Percentiles rank a stretch among this genome's conserved stretches.
Conservation (phyloP, 495 filamentous ascomycete genomes). For the Cryomyces minteri region DNA sequence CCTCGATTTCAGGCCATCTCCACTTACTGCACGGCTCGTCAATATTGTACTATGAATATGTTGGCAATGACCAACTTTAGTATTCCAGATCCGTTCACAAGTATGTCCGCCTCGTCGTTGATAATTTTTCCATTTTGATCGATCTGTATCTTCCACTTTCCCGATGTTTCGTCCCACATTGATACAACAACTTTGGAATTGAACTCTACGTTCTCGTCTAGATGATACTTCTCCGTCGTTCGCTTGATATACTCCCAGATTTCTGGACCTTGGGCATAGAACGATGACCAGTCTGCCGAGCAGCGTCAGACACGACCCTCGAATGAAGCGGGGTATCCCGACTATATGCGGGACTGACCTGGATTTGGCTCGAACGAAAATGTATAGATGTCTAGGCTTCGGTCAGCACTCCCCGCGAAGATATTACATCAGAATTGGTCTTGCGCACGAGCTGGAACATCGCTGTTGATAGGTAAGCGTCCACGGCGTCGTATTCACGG, state of each 20-base stretch:
- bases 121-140: slow-evolving; percentile 9
- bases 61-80: slow-evolving; percentile 7
- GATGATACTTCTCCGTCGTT: slow-evolving; percentile 6
- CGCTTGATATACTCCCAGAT: slow-evolving; percentile 7
- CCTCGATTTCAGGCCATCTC: slow-evolving; percentile 19
- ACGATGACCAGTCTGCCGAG: too few relatives aligned
- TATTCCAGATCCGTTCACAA: slow-evolving; percentile 17
- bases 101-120: slow-evolving; percentile 14
- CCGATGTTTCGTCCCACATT: slow-evolving; percentile 16
- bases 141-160: slow-evolving; percentile 18
- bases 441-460: background rate
- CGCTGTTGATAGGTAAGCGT: background rate
- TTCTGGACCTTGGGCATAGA: too few relatives aligned
- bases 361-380: slow-evolving; percentile 14
- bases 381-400: slow-evolving; percentile 11
- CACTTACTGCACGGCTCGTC: slow-evolving; percentile 6
- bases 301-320: too few relatives aligned
- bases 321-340: background rate
- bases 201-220: slow-evolving; percentile 4
- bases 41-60: too few relatives aligned
- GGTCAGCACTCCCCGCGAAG: slow-evolving; percentile 3
- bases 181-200: slow-evolving; percentile 4
- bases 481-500: too few relatives aligned
- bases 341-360: slow-evolving; percentile 8
- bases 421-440: background rate